Conservation (phyloP, 306 rosid genomes). For the Canavalia gladiata region DNA sequence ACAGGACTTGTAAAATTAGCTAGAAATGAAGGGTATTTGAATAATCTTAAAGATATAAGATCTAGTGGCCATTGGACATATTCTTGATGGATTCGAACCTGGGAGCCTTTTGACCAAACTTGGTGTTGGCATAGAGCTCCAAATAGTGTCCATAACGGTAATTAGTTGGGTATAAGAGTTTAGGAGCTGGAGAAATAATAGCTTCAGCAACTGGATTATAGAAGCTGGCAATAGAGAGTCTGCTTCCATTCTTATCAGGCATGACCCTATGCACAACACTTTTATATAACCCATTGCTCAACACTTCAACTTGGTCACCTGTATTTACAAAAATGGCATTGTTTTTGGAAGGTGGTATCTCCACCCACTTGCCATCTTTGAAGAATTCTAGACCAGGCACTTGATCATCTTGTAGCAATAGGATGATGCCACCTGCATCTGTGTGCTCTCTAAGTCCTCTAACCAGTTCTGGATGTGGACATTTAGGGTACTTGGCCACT, state of each 20-base stretch:
- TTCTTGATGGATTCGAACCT: constrained; percentile 75
- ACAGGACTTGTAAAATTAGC: constrained; percentile 14
- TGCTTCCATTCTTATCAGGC: constrained; percentile 77
- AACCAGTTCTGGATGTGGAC: constrained; percentile 69
- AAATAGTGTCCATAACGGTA: constrained; percentile 74
- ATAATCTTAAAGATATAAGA: constrained; percentile 9
- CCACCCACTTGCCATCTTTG: constrained; percentile 81
- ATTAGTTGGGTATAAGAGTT: constrained; percentile 68
- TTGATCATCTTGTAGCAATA: constrained; percentile 88
- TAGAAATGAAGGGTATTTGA: constrained; percentile 8
- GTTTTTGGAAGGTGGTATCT: constrained; percentile 89
- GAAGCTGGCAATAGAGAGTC: constrained; percentile 86
- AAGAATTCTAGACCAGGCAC: constrained; percentile 79
- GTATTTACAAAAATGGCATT: constrained; percentile 85
- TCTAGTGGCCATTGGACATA: constrained; percentile 52
- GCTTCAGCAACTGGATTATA: constrained; percentile 79
- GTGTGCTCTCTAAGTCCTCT: constrained; percentile 93
- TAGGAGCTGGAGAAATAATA: constrained; percentile 68
- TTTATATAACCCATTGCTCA: constrained; percentile 71
- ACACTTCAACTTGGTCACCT: constrained; percentile 85
- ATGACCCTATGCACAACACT: constrained; percentile 76
- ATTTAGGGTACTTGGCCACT: constrained; percentile 84
- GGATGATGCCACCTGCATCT: constrained; percentile 93
- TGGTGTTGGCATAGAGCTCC: constrained; percentile 74
- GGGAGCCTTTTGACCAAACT: constrained; percentile 75